These are phyloP conservation scores for Pyronema domesticum DNA, from an alignment of 495 filamentous ascomycete species.

Conservation along the genomic window DNA sequence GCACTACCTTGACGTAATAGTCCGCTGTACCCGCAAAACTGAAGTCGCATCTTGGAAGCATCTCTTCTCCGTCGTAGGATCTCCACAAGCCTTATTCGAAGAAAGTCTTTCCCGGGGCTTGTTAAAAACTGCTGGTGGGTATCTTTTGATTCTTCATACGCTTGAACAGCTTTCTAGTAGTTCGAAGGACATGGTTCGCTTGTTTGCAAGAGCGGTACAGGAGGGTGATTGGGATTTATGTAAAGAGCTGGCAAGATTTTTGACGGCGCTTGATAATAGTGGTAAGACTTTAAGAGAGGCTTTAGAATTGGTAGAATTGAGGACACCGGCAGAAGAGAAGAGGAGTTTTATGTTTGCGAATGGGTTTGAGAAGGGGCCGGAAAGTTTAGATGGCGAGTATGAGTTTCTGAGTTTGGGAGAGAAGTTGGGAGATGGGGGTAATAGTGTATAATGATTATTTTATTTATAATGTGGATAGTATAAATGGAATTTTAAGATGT, in stretches of 20 bases:
- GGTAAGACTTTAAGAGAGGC: slow-evolving; percentile 67
- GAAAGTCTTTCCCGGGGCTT: slow-evolving; percentile 63
- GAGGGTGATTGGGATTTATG: slow-evolving; percentile 93
- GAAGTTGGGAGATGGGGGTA: slow-evolving; percentile 6
- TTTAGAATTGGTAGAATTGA: slow-evolving; percentile 49
- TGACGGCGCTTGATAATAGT: slow-evolving; percentile 76
- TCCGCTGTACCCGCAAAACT: slow-evolving; percentile 95
- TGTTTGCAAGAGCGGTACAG: slow-evolving; percentile 64
- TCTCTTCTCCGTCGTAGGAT: slow-evolving; percentile 73
- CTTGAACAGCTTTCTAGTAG: slow-evolving; percentile 68
- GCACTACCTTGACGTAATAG: slow-evolving; percentile 81
- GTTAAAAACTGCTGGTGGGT: slow-evolving; percentile 93
- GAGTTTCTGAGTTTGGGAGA: slow-evolving; percentile 13
- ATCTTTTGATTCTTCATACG: slow-evolving; percentile 85
- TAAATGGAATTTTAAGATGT: too few species aligned
- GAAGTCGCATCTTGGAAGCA: slow-evolving; percentile 91
- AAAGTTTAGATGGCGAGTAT: slow-evolving; percentile 6
- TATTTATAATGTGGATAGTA: not conserved
- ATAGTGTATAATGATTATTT: not conserved
- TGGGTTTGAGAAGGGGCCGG: slow-evolving; percentile 15
- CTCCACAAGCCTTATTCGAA: slow-evolving; percentile 80
- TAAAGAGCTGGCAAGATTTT: slow-evolving; percentile 80
- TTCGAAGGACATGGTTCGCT: slow-evolving; percentile 62
- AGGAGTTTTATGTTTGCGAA: slow-evolving; percentile 32
- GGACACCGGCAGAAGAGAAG: slow-evolving; percentile 27